Evolutionary conservation across 257 asterid species (phyloP).

Genomic region (Nicotiana otophora): DNA sequence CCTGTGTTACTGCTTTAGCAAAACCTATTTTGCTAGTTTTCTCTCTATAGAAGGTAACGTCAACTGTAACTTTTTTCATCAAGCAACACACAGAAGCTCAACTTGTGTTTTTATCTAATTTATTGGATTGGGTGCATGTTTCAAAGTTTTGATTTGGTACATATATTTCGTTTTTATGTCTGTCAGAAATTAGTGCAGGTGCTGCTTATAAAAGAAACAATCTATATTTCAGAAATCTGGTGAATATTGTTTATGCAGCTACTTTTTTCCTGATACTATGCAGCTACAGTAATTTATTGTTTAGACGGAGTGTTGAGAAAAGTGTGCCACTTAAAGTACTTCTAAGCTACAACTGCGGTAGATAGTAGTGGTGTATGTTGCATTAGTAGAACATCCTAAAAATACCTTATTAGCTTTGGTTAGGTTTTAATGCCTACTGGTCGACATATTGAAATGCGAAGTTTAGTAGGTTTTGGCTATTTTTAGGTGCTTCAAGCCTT

Average conservation of each 20-base stretch:
- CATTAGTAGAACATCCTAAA: background rate
- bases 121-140: background rate
- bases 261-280: background rate
- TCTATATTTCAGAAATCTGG: background rate
- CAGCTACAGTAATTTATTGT: background rate
- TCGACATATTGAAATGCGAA: background rate
- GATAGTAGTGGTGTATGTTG: background rate
- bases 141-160: background rate
- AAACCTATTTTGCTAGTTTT: background rate
- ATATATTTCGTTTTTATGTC: background rate
- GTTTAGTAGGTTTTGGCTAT: background rate
- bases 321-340: background rate
- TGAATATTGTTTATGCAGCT: background rate
- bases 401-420: background rate
- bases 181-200: background rate
- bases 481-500: background rate
- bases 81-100: background rate
- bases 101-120: background rate
- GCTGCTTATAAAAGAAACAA: background rate
- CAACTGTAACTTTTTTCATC: background rate
- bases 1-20: slow-evolving; percentile 7
- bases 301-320: background rate
- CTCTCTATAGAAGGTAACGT: background rate
- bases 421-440: background rate
- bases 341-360: background rate